These are phyloP conservation scores for Barnettozyma salicaria DNA, from an alignment of 805 yeast species.

Conservation along the genomic window DNA sequence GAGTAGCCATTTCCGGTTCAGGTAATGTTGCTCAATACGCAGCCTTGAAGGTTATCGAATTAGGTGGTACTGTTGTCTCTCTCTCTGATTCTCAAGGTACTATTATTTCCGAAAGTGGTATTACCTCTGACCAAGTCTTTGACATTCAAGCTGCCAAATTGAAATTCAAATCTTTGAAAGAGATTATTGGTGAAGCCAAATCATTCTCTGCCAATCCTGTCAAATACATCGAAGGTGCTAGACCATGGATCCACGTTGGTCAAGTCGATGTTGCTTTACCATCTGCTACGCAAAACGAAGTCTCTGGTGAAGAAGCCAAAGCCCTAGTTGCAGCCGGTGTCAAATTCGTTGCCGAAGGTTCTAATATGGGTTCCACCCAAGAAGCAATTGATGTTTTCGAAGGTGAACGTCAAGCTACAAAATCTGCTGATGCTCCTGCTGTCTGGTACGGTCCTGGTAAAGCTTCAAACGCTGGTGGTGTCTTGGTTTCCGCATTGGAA, in stretches of 20 bases:
- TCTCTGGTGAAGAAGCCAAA: slow-evolving; percentile 94
- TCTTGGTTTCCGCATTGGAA: slow-evolving; percentile 96
- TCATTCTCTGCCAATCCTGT: slow-evolving; percentile 54
- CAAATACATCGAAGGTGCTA: slow-evolving; percentile 84
- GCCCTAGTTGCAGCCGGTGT: slow-evolving; percentile 88
- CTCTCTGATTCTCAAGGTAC: slow-evolving; percentile 94
- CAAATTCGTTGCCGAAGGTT: slow-evolving; percentile 95
- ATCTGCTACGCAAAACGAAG: slow-evolving; percentile 98
- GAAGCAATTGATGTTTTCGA: slow-evolving; percentile 96
- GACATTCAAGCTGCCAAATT: slow-evolving; percentile 74
- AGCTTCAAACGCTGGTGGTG: slow-evolving; percentile 99
- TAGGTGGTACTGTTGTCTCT: slow-evolving; percentile 93
- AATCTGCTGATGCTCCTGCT: slow-evolving; percentile 38
- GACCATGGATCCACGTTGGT: slow-evolving; percentile 95
- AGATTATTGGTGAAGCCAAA: slow-evolving; percentile 51
- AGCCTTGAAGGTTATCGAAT: slow-evolving; percentile 93
- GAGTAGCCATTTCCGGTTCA: slow-evolving; percentile 94
- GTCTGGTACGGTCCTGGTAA: slow-evolving; percentile 99
- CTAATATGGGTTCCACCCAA: slow-evolving; percentile 98
- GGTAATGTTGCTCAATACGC: slow-evolving; percentile 99
- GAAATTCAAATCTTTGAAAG: slow-evolving; percentile 69
- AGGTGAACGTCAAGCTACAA: slow-evolving; percentile 54
- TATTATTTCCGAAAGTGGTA: slow-evolving; percentile 71
- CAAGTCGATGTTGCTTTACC: slow-evolving; percentile 94
- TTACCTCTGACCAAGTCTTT: slow-evolving; percentile 73